phyloP scores from a whole-genome alignment of 192 early-diverging fungal genomes.

The Coemansia sp. region DNA sequence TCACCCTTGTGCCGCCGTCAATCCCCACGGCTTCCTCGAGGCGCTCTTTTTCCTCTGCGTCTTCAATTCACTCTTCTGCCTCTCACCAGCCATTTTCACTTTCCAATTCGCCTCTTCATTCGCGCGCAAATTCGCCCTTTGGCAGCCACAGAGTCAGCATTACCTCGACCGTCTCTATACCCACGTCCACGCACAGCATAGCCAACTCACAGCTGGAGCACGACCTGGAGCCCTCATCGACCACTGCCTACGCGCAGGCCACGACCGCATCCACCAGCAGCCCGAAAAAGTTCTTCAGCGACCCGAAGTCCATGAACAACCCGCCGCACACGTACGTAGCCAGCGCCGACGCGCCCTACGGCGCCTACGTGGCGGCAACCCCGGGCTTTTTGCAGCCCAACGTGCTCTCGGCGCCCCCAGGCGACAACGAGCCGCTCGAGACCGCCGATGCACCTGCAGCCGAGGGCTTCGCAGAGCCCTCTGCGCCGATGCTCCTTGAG shows the following conservation, averaged over 20 bases:
- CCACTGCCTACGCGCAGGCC: neutral
- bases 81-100: slow-evolving; percentile 11
- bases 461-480: slow-evolving; percentile 36
- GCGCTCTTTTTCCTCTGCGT: slow-evolving; percentile 25
- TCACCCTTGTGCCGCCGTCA: slow-evolving; percentile 19
- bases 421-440: slow-evolving; percentile 8
- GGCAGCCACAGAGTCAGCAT: slow-evolving; percentile 19
- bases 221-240: neutral
- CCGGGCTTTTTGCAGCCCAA: slow-evolving; percentile 15
- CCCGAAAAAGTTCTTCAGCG: neutral
- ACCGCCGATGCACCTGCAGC: neutral
- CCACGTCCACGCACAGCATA: slow-evolving; percentile 5
- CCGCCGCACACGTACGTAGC: slow-evolving; percentile 6
- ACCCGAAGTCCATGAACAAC: neutral
- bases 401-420: slow-evolving; percentile 41
- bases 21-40: slow-evolving; percentile 10
- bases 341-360: neutral
- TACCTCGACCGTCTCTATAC: slow-evolving; percentile 5
- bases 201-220: slow-evolving; percentile 1
- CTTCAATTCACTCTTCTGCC: slow-evolving; percentile 31
- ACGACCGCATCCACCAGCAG: neutral
- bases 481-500: slow-evolving; percentile 43
- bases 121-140: slow-evolving; percentile 14
- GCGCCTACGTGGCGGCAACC: neutral
- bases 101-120: slow-evolving; percentile 13